Evolutionary conservation across 768 basidiomycete genomes (phyloP), one percentile per base, ranked within the genome.

Genomic region (Mycena metata): DNA sequence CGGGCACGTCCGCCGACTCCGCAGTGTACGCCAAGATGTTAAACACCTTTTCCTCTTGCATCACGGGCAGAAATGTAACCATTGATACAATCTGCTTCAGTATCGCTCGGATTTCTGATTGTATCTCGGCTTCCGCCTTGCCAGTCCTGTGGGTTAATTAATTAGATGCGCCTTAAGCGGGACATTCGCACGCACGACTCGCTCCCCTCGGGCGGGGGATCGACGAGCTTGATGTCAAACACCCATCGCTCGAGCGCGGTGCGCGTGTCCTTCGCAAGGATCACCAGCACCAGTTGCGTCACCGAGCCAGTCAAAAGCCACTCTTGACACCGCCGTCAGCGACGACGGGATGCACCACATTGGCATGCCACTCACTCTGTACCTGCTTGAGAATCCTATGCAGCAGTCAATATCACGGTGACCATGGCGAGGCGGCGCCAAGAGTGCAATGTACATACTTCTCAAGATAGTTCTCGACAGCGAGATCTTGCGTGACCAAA

Each of bases 41-140:
- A 89, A 99, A 99, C 36, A 98, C 95, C 16, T 93, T 95, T 15
- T 94, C 91, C 79, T 98, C 96, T 72, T 97, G 92, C 60, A 99
- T 92, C 70, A 96, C 93, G 0, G 98, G 98, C 66, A 99, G 84
- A 81, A 98, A 99, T 12, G 98, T 98, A 68, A 97, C 96, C 78
- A 94, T 96, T 46, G 94, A 94, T 45, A 98, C 96, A 75, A 99
- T 99, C 79, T 99, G 98, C 82, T 98, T 98, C 77, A 99, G 88
- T 74, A 99, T 98, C 55, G 95, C 95, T 21, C 98, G 90, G 69
- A 99, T 99, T 85, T 99, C 97, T 36, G 93, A 94, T 79, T 98
- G 96, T 52, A 99, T 97, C 75, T 98, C 95, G 19, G 92, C 81
- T 73, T 95, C 93, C 1, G 93, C 89, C 74, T 95, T 94, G 89